phyloP scores from a whole-genome alignment of 2,329 filamentous ascomycete species.

The Diaporthe eres region DNA sequence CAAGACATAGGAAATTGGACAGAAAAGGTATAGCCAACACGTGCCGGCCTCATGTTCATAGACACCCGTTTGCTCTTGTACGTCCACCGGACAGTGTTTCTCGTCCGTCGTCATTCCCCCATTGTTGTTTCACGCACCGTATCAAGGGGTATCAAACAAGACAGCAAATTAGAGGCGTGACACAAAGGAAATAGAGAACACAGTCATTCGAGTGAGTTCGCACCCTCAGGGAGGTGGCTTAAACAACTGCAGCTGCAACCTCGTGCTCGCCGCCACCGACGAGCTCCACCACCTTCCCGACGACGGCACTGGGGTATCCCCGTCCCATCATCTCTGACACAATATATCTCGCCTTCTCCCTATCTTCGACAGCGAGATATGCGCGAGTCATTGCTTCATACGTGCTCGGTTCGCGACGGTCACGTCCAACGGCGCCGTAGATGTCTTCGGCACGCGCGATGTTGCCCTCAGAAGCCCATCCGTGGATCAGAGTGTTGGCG shows the following conservation, averaged over 20 bases:
- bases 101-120: conserved; percentile 37
- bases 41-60: conserved; percentile 16
- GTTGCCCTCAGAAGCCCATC: conserved; percentile 89
- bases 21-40: conserved; percentile 12
- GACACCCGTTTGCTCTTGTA: conserved; percentile 14
- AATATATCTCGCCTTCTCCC: conserved; percentile 80
- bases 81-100: conserved; percentile 4
- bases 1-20: conserved; percentile 37
- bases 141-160: conserved; percentile 50
- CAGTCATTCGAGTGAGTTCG: neutral
- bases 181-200: conserved; percentile 42
- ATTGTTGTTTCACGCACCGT: conserved; percentile 36
- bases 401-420: conserved; percentile 93
- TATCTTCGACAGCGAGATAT: conserved; percentile 87
- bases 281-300: conserved; percentile 93
- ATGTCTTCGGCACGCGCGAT: conserved; percentile 83
- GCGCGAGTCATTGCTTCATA: conserved; percentile 99
- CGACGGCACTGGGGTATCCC: conserved; percentile 92
- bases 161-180: conserved; percentile 37
- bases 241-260: conserved; percentile 43
- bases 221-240: conserved; percentile 42
- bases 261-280: conserved; percentile 73
- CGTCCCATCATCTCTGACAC: conserved; percentile 92
- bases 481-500: conserved; percentile 97
- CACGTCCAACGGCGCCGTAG: conserved; percentile 82